Percentiles rank a stretch among this genome's conserved stretches.
Conservation (phyloP, 78 protist genomes). For the Capsaspora owczarzaki region DNA sequence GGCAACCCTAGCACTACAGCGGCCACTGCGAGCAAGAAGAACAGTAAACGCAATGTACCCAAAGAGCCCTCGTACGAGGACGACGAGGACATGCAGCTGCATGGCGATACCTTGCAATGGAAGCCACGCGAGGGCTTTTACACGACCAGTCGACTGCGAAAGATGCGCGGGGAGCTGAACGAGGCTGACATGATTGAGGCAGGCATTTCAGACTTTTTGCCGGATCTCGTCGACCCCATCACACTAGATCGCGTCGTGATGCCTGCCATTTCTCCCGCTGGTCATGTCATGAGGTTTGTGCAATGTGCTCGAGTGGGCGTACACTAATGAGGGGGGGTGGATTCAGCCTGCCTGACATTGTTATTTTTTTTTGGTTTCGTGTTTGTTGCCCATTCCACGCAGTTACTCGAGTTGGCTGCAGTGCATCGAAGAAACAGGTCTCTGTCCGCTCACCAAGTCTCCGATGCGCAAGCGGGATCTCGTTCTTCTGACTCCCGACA, state of each 20-base stretch:
- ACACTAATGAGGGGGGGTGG: not conserved
- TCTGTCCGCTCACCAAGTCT: constrained; percentile 36
- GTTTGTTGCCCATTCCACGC: not conserved
- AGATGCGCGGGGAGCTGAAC: not conserved
- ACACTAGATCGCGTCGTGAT: constrained; percentile 25
- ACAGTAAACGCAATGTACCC: no score
- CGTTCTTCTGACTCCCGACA: constrained; percentile 31
- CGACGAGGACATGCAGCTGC: no score
- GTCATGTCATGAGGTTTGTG: constrained; percentile 35
- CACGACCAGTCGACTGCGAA: constrained; percentile 16
- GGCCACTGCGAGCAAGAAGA: no score
- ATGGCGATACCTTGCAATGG: no score
- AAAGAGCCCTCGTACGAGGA: no score
- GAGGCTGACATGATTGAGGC: constrained; percentile 4
- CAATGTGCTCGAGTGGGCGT: not conserved
- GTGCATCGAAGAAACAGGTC: not conserved
- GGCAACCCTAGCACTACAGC: no score
- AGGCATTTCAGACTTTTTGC: constrained; percentile 25
- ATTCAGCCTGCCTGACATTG: not conserved
- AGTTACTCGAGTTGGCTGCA: constrained; percentile 33
- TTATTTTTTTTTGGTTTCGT: not conserved
- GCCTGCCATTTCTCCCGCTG: constrained; percentile 54
- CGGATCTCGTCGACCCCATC: constrained; percentile 41
- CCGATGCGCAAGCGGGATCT: constrained; percentile 14
- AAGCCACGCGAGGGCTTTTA: not conserved